phyloP scores from a whole-genome alignment of 2,329 filamentous ascomycete species.

The Pezicula carpinea region DNA sequence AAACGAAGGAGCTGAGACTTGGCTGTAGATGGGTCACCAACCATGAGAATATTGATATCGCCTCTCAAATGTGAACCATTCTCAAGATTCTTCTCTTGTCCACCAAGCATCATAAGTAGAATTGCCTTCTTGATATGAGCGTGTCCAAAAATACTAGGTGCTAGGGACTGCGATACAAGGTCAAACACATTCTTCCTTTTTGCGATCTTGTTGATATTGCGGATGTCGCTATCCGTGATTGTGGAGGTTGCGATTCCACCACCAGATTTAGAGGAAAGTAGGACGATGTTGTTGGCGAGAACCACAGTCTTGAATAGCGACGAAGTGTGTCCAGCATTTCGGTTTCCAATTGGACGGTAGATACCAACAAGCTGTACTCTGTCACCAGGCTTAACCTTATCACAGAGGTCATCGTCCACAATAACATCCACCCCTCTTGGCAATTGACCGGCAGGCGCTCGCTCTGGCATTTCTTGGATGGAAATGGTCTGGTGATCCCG shows the following conservation, averaged over 20 bases:
- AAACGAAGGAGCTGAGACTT: slow-evolving; percentile 98
- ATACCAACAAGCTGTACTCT: slow-evolving; percentile 96
- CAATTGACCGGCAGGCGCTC: slow-evolving; percentile 90
- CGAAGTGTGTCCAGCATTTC: slow-evolving; percentile 85
- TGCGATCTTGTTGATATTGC: slow-evolving; percentile 96
- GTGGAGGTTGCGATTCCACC: slow-evolving; percentile 87
- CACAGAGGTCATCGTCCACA: slow-evolving; percentile 92
- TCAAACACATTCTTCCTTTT: slow-evolving; percentile 95
- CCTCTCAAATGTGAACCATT: slow-evolving; percentile 97
- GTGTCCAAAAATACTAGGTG: slow-evolving; percentile 94
- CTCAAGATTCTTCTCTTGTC: slow-evolving; percentile 97
- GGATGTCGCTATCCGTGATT: slow-evolving; percentile 94
- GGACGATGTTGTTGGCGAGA: slow-evolving; percentile 89
- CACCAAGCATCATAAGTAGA: slow-evolving; percentile 87
- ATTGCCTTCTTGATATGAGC: slow-evolving; percentile 98
- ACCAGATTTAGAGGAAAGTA: slow-evolving; percentile 92
- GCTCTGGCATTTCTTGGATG: slow-evolving; percentile 98
- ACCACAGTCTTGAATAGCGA: slow-evolving; percentile 93
- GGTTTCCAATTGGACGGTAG: slow-evolving; percentile 88
- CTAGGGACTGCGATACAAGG: slow-evolving; percentile 86
- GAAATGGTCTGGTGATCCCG: slow-evolving; percentile 96
- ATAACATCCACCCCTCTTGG: slow-evolving; percentile 95
- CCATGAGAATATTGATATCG: slow-evolving; percentile 99
- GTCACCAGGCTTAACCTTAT: slow-evolving; percentile 91
- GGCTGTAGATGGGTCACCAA: slow-evolving; percentile 95